Evolutionary conservation across 768 basidiomycete species (phyloP).

Genomic region (Inosperma sp.): DNA sequence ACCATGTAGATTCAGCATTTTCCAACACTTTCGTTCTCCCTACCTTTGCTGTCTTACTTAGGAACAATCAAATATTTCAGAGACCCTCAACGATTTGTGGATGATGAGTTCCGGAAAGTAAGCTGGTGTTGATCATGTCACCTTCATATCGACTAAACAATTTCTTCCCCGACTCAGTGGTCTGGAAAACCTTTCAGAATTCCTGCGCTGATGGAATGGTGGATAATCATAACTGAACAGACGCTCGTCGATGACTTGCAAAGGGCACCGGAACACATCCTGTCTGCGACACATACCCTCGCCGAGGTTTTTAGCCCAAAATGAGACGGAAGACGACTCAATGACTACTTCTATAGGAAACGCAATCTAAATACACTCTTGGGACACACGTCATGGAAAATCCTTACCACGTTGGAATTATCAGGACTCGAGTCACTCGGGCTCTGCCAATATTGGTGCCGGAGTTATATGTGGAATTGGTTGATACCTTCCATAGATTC

Average conservation of each 20-base stretch:
- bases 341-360: conserved; percentile 19
- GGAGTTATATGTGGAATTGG: conserved; percentile 43
- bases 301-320: conserved; percentile 31
- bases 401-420: conserved; percentile 30
- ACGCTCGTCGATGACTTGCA: conserved; percentile 40
- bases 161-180: no score
- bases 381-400: conserved; percentile 24
- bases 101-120: no score
- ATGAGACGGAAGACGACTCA: background rate
- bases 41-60: no score
- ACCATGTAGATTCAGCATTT: no score
- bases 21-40: no score
- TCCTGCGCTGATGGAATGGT: conserved; percentile 18
- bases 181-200: conserved; percentile 10
- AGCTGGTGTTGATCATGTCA: no score
- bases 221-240: no score
- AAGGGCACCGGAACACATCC: conserved; percentile 32
- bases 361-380: conserved; percentile 34
- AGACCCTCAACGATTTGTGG: no score
- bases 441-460: conserved; percentile 34
- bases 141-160: no score
- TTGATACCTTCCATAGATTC: conserved; percentile 28
- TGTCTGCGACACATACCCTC: conserved; percentile 30
- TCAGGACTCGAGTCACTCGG: conserved; percentile 33
- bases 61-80: no score